Conservation (phyloP, 1,284 basidiomycete genomes). For the Cutaneotrichosporon sp. region DNA sequence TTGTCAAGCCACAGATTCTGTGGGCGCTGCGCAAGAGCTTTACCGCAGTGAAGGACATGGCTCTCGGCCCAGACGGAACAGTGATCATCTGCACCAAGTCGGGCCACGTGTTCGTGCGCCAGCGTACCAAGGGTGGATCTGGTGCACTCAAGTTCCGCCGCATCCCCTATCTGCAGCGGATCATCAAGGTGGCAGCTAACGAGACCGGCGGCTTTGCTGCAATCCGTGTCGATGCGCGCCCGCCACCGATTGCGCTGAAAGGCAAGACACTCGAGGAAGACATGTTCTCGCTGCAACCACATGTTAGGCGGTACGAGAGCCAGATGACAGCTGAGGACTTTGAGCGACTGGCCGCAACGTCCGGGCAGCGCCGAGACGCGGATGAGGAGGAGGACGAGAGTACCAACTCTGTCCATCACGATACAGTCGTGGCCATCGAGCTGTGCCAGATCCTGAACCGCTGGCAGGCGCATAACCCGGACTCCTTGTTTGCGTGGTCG, state of each 20-base stretch:
- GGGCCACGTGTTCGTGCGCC: slow-evolving; percentile 85
- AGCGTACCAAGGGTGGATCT: slow-evolving; percentile 52
- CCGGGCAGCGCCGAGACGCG: slow-evolving; percentile 1
- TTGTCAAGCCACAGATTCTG: slow-evolving; percentile 77
- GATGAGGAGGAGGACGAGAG: slow-evolving; percentile 47
- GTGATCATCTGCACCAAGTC: slow-evolving; percentile 90
- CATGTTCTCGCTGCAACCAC: slow-evolving; percentile 61
- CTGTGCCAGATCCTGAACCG: slow-evolving; percentile 42
- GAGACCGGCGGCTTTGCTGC: slow-evolving; percentile 86
- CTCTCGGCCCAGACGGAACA: slow-evolving; percentile 78
- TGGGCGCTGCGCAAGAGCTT: slow-evolving; percentile 86
- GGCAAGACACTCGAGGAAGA: slow-evolving; percentile 66
- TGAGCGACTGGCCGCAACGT: slow-evolving; percentile 20
- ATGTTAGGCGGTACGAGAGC: slow-evolving; percentile 45
- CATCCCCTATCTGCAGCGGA: slow-evolving; percentile 76
- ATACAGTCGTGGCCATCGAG: slow-evolving; percentile 38
- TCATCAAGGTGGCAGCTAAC: slow-evolving; percentile 77
- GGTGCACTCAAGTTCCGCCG: slow-evolving; percentile 78
- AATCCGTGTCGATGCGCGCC: slow-evolving; percentile 67
- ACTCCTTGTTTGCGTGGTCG: slow-evolving; percentile 44
- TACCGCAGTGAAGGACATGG: slow-evolving; percentile 83
- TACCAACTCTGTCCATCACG: slow-evolving; percentile 42
- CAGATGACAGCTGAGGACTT: slow-evolving; percentile 45
- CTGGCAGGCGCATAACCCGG: slow-evolving; percentile 35
- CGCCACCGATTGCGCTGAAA: slow-evolving; percentile 57